Evolutionary conservation across 2,329 filamentous ascomycete genomes (phyloP).

Genomic region (Allantophomopsis cytisporea): DNA sequence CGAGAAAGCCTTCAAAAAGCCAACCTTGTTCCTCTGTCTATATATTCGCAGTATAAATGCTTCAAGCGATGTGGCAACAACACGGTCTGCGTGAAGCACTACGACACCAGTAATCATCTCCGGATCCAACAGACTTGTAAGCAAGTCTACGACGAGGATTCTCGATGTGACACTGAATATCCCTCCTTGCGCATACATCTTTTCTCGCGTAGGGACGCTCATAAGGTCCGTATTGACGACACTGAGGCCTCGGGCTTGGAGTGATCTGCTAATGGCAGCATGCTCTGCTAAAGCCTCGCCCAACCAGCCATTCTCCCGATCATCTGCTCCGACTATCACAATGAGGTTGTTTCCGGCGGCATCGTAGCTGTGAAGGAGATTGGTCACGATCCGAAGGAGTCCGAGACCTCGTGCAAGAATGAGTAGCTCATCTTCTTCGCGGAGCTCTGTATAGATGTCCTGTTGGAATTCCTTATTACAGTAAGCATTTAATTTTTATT

Average conservation of each 20-base stretch:
- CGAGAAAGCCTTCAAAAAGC: slow-evolving; percentile 92
- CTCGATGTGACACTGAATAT: slow-evolving; percentile 94
- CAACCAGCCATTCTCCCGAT: slow-evolving; percentile 92
- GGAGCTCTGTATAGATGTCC: slow-evolving; percentile 82
- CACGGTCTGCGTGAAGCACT: slow-evolving; percentile 76
- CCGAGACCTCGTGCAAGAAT: slow-evolving; percentile 85
- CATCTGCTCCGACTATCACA: slow-evolving; percentile 76
- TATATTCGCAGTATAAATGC: slow-evolving; percentile 93
- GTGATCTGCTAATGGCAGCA: slow-evolving; percentile 74
- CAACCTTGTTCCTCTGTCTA: slow-evolving; percentile 83
- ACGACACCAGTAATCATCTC: slow-evolving; percentile 79
- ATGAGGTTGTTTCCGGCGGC: slow-evolving; percentile 89
- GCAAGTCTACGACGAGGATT: slow-evolving; percentile 84
- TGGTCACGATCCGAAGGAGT: slow-evolving; percentile 84
- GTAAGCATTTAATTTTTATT: background rate
- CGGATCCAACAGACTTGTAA: slow-evolving; percentile 71
- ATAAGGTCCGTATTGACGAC: slow-evolving; percentile 92
- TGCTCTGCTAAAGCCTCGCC: slow-evolving; percentile 93
- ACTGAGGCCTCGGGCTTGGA: slow-evolving; percentile 71
- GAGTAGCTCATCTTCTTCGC: slow-evolving; percentile 84
- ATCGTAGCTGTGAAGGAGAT: slow-evolving; percentile 93
- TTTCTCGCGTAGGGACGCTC: slow-evolving; percentile 75
- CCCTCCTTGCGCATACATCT: slow-evolving; percentile 79
- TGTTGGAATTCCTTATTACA: slow-evolving; percentile 69
- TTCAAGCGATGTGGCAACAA: slow-evolving; percentile 77